A percentile compares a stretch with the other conserved stretches of the same genome.
phyloP scores from a whole-genome alignment of 139 green algal species.

The Zygnema circumcarinatum region DNA sequence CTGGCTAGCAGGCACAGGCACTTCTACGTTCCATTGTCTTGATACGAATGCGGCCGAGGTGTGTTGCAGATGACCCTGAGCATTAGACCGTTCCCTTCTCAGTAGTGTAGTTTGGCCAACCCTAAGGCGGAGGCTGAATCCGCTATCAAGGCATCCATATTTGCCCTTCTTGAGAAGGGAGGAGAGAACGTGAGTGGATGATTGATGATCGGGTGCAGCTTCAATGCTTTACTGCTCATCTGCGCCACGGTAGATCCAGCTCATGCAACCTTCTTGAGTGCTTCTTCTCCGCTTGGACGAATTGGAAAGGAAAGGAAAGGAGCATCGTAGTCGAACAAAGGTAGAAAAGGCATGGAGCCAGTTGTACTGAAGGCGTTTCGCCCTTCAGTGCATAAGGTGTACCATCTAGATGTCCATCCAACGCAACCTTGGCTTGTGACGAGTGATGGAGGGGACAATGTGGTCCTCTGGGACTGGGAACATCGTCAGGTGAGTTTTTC shows the following conservation, averaged over 20 bases:
- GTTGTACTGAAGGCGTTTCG: conserved; percentile 38
- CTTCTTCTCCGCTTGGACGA: not conserved
- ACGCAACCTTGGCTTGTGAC: conserved; percentile 57
- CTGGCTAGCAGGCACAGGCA: not conserved
- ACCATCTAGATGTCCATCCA: conserved; percentile 57
- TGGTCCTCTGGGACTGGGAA: conserved; percentile 60
- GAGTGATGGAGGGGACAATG: conserved; percentile 48
- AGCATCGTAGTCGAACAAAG: not conserved
- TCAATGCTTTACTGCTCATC: too few relatives aligned
- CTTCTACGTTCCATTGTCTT: too few relatives aligned
- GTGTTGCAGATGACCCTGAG: too few relatives aligned
- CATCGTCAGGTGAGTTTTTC: conserved; percentile 47
- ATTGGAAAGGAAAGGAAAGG: not conserved
- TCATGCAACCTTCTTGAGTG: not conserved
- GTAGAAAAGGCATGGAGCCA: not conserved
- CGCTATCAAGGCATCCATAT: too few relatives aligned
- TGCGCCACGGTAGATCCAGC: too few relatives aligned
- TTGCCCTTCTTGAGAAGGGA: too few relatives aligned
- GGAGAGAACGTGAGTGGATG: too few relatives aligned
- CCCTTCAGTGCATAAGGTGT: conserved; percentile 38
- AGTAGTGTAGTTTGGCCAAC: too few relatives aligned
- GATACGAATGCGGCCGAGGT: too few relatives aligned
- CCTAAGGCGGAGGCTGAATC: too few relatives aligned
- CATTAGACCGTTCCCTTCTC: too few relatives aligned
- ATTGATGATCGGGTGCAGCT: too few relatives aligned